Conservation (phyloP, 192 early-diverging fungal species). For the Backusella macrospora region DNA sequence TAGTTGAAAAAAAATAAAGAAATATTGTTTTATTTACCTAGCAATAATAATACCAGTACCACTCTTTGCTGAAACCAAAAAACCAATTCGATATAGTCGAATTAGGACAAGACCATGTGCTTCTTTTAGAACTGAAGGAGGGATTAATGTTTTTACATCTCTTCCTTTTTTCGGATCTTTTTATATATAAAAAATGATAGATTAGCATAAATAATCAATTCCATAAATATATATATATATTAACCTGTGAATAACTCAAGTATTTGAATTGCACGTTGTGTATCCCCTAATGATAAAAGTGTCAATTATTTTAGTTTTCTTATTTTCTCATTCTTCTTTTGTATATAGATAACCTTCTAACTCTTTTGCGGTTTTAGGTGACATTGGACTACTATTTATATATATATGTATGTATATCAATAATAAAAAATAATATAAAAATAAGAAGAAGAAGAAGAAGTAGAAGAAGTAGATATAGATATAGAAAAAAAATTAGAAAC, state of each 20-base stretch:
- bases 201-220: too few relatives aligned
- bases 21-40: constrained; percentile 14
- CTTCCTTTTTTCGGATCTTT: constrained; percentile 24
- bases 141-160: constrained; percentile 29
- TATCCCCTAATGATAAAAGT: constrained; percentile 12
- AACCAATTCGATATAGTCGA: constrained; percentile 24
- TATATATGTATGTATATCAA: background rate
- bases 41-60: constrained; percentile 38
- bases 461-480: too few relatives aligned
- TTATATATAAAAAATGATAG: background rate
- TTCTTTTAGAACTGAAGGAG: constrained; percentile 16
- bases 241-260: constrained; percentile 22
- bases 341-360: background rate
- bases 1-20: background rate
- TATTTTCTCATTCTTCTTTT: background rate
- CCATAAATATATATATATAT: background rate
- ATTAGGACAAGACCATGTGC: constrained; percentile 36
- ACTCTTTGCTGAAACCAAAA: constrained; percentile 27
- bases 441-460: background rate
- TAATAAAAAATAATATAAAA: background rate
- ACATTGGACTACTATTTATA: background rate
- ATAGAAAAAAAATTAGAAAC: background rate
- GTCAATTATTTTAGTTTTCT: background rate
- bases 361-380: background rate
- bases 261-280: constrained; percentile 9